A percentile compares a stretch with the other conserved stretches of the same genome.
Conservation (phyloP, 257 asterid genomes). For the Solanum pimpinellifolium region DNA sequence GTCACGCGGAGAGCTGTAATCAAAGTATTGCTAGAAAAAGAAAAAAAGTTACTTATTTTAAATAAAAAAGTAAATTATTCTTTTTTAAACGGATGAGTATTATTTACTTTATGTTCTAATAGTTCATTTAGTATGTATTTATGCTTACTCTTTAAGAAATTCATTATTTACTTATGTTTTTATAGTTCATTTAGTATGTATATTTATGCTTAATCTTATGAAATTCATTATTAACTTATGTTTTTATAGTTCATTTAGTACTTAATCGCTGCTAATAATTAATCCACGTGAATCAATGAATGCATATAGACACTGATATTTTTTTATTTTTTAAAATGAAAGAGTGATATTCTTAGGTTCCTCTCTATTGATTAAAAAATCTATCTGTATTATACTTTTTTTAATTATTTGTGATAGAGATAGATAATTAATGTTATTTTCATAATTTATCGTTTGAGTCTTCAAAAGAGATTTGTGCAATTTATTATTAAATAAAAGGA, state of each 20-base stretch:
- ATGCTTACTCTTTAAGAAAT: no score
- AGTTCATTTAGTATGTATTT: no score
- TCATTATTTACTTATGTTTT: no score
- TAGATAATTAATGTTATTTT: no score
- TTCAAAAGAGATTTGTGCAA: no score
- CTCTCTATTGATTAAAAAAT: background rate
- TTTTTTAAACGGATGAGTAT: background rate
- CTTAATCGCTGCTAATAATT: background rate
- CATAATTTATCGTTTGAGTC: background rate
- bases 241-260: background rate
- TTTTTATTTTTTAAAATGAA: background rate
- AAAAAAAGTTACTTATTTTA: no score
- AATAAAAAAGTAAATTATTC: background rate
- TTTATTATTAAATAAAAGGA: background rate
- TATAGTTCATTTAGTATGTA: background rate
- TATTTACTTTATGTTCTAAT: background rate
- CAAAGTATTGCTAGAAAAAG: background rate
- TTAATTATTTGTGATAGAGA: no score
- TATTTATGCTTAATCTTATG: background rate
- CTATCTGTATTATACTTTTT: no score
- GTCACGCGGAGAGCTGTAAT: background rate
- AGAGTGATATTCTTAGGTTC: background rate
- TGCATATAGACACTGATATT: background rate
- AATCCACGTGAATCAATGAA: background rate
- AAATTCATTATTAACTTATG: background rate